These are phyloP conservation scores for Psilocybe azurescens DNA, from an alignment of 768 basidiomycete species.

Conservation along the genomic window DNA sequence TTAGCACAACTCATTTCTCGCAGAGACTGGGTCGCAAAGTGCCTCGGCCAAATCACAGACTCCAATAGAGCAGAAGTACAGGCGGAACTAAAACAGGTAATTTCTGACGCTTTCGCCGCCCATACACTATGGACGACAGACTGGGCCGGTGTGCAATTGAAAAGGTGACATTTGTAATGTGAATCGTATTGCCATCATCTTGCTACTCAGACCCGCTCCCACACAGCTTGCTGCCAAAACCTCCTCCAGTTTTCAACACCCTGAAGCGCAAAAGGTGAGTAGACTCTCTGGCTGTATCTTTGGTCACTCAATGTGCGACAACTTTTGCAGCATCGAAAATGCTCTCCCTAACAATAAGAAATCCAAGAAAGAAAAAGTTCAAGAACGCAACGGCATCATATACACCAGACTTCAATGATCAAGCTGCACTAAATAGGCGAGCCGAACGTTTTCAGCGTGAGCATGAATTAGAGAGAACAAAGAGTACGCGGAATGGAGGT, in stretches of 20 bases:
- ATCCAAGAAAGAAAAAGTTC: conserved; percentile 74
- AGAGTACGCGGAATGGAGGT: conserved; percentile 47
- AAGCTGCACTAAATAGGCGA: conserved; percentile 72
- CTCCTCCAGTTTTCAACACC: conserved; percentile 50
- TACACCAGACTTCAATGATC: conserved; percentile 63
- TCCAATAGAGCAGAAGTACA: conserved; percentile 87
- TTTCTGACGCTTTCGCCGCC: conserved; percentile 87
- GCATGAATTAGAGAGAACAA: conserved; percentile 80
- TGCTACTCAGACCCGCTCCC: conserved; percentile 23
- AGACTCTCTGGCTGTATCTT: conserved; percentile 2
- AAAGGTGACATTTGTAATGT: conserved; percentile 61
- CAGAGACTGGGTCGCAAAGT: conserved; percentile 96
- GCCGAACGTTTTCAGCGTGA: conserved; percentile 92
- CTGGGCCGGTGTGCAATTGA: conserved; percentile 87
- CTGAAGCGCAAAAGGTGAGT: conserved; percentile 78
- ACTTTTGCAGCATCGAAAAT: conserved; percentile 31
- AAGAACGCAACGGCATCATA: conserved; percentile 43
- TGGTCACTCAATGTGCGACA: conserved; percentile 31
- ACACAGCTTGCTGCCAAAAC: conserved; percentile 64
- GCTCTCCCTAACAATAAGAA: conserved; percentile 49
- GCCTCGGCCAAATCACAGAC: conserved; percentile 90
- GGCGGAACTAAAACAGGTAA: conserved; percentile 94
- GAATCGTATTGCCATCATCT: conserved; percentile 13
- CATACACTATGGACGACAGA: conserved; percentile 92
- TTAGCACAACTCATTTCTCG: neutral